Percentiles rank a stretch among this genome's conserved stretches.
phyloP scores from a whole-genome alignment of 768 basidiomycete genomes.

The Bullera alba region DNA sequence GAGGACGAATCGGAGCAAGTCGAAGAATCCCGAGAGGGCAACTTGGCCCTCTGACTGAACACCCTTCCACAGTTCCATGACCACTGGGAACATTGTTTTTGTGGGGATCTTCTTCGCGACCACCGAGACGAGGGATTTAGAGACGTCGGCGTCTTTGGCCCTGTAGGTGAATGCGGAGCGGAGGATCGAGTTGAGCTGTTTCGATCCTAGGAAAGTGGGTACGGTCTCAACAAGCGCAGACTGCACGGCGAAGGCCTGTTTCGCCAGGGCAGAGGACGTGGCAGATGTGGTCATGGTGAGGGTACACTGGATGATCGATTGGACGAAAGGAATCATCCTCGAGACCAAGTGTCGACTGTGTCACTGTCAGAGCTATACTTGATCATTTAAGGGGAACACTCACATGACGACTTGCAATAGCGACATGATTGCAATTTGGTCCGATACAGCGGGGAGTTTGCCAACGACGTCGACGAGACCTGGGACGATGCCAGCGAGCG shows the following conservation, averaged over 20 bases:
- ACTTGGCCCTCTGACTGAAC: constrained; percentile 29
- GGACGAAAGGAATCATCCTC: constrained; percentile 78
- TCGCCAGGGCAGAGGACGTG: constrained; percentile 10
- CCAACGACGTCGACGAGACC: constrained; percentile 49
- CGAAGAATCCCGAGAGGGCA: constrained; percentile 56
- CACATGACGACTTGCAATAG: constrained; percentile 6
- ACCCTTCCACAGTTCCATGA: constrained; percentile 49
- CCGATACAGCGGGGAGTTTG: neutral
- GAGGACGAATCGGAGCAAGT: constrained; percentile 60
- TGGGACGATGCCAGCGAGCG: constrained; percentile 58
- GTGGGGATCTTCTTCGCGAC: constrained; percentile 65
- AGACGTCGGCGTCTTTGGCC: constrained; percentile 11
- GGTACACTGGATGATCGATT: constrained; percentile 60
- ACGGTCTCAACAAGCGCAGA: constrained; percentile 64
- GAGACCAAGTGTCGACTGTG: constrained; percentile 70
- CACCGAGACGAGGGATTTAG: constrained; percentile 54
- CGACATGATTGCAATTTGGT: neutral
- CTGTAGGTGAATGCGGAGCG: constrained; percentile 18
- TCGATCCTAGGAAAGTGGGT: constrained; percentile 59
- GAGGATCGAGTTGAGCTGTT: constrained; percentile 32
- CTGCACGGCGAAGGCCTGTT: constrained; percentile 48
- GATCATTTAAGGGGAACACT: constrained; percentile 15
- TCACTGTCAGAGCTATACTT: neutral
- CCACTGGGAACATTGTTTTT: constrained; percentile 60
- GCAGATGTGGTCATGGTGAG: constrained; percentile 37